Evolutionary conservation across 2,329 filamentous ascomycete genomes (phyloP), one percentile per base, ranked within the genome.

Genomic region (Ceratocystis ficicola): DNA sequence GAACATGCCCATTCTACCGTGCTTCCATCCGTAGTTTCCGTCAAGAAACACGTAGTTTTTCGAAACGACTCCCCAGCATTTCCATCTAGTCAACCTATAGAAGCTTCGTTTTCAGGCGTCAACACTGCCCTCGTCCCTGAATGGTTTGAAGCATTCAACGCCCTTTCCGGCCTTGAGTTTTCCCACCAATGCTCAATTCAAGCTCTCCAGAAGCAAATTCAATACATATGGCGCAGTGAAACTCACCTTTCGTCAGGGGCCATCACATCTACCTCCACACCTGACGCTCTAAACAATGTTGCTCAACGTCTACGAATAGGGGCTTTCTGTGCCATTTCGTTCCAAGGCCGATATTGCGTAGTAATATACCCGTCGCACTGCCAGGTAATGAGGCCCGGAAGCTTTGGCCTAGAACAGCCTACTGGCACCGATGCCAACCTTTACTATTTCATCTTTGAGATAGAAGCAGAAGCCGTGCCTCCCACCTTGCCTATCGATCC

Each of bases 351-450:
- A 7, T 69, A 66, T 65, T 65, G 64, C 63, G 68, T 81, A 20
- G 62, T 82, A 3, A 52, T 80, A 0, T 77, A 77, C 62, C 75
- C 77, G 1, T 67, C 72, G 1, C 71, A 70, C 30, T 75, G 74
- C 63, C 36, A 74, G 0, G 72, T 73, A 0, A 79, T 76, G 74
- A 70, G 67, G 22, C 61, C 68, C 4, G 65, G 69, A 3, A 28
- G 62, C 3, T 63, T 71, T 15, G 71, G 69, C 3, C 67, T 67
- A 15, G 68, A 68, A 25, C 41, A 59, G 2, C 70, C 36, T 46
- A 62, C 68, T 3, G 46, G 8, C 10, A 12, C 50, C 20, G 66
- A 66, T 32, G 67, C 65, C 4, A 32, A 68, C 1, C 70, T 80
- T n/a, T 71, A 70, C 3, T 78, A 77, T 68, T 66, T 72, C 5